Evolutionary conservation across 106 monocot genomes (phyloP).

Genomic region (Dioscorea alata): DNA sequence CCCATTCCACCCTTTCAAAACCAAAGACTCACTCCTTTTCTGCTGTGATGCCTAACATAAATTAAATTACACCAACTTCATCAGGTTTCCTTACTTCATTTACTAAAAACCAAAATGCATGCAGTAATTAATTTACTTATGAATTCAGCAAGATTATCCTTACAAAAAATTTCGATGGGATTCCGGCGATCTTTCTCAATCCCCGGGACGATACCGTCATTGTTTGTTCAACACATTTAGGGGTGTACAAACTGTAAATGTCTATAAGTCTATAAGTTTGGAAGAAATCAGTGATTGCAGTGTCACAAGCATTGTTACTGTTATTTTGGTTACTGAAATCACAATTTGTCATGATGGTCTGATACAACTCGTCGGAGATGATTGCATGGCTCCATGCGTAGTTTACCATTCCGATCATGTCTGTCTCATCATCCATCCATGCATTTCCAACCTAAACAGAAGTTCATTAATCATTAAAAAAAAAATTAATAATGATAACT

Average conservation of each 20-base stretch:
- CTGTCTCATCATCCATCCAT: slow-evolving; percentile 9
- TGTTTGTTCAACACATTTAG: background rate
- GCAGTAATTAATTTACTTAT: too few relatives aligned
- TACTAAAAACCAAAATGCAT: too few relatives aligned
- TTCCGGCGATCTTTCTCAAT: background rate
- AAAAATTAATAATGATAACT: background rate
- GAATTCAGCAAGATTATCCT: too few relatives aligned
- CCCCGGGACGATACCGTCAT: background rate
- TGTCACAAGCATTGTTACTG: background rate
- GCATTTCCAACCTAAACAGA: background rate
- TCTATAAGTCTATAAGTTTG: background rate
- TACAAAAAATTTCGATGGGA: background rate
- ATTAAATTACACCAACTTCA: too few relatives aligned
- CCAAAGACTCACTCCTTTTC: too few relatives aligned
- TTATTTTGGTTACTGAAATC: background rate
- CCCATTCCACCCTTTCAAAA: background rate
- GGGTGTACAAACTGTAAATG: background rate
- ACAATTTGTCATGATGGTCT: background rate
- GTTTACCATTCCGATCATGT: background rate
- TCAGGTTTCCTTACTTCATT: too few relatives aligned
- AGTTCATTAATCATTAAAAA: background rate
- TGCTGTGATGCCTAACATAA: background rate
- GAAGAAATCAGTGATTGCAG: background rate
- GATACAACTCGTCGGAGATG: slow-evolving; percentile 1
- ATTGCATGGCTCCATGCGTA: slow-evolving; percentile 2